Evolutionary conservation across 129 eudicot genomes (phyloP).

Genomic region (Saposhnikovia divaricata): DNA sequence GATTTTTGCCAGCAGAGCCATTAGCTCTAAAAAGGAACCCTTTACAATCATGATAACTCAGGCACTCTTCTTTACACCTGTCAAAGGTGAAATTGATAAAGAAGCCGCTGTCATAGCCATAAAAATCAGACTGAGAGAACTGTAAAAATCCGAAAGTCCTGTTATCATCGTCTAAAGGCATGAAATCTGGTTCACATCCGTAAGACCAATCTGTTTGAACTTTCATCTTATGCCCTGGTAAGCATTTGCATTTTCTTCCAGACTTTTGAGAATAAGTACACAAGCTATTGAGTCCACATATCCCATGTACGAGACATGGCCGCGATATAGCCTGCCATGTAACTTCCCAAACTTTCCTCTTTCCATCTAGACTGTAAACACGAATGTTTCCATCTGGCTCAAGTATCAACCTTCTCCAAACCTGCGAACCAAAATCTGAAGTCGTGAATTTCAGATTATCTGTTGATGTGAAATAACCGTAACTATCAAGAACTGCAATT

Average conservation of each 20-base stretch:
- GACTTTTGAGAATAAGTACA: background rate
- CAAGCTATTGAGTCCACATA: background rate
- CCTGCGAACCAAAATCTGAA: conserved; percentile 28
- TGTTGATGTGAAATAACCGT: conserved; percentile 32
- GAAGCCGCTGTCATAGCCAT: conserved; percentile 9
- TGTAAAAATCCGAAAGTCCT: background rate
- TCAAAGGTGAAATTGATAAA: background rate
- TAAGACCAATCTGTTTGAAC: background rate
- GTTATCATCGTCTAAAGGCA: background rate
- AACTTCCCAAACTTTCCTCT: background rate
- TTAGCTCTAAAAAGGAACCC: conserved; percentile 31
- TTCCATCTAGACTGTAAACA: conserved; percentile 24
- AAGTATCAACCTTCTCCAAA: conserved; percentile 34
- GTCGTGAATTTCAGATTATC: conserved; percentile 26
- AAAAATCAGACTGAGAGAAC: conserved; percentile 3
- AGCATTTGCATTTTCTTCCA: conserved; percentile 7
- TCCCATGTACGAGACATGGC: conserved; percentile 2
- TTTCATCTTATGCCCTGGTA: conserved; percentile 5
- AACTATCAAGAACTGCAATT: conserved; percentile 27
- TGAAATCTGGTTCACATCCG: conserved; percentile 9
- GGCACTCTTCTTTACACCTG: conserved; percentile 9
- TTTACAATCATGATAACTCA: conserved; percentile 28
- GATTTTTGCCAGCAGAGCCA: background rate
- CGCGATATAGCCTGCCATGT: conserved; percentile 3
- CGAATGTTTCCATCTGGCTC: conserved; percentile 49